Percentiles rank a stretch among this genome's conserved stretches.
These are phyloP conservation scores for Nidula niveotomentosa DNA, from an alignment of 1,284 basidiomycete genomes.

Conservation along the genomic window DNA sequence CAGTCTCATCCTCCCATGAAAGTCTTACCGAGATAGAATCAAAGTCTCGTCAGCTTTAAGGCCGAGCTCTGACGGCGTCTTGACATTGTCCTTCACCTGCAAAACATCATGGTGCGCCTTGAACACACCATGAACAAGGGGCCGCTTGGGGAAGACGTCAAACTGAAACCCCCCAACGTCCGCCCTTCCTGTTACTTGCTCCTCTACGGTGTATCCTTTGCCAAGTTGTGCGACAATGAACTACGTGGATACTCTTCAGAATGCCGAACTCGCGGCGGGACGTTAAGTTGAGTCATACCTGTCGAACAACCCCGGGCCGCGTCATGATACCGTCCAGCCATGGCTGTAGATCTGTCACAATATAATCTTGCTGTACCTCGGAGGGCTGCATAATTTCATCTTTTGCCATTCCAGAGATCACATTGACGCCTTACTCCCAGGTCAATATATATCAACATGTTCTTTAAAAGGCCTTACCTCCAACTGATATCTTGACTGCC, in stretches of 20 bases:
- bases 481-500: conserved; percentile 11
- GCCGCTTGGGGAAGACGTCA: conserved; percentile 10
- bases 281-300: conserved; percentile 3
- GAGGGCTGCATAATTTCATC: neutral
- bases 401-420: conserved; percentile 2
- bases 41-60: neutral
- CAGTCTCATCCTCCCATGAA: no score
- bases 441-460: neutral
- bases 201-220: conserved; percentile 10
- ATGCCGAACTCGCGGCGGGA: neutral
- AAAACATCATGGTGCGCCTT: neutral
- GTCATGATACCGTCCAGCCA: conserved; percentile 13
- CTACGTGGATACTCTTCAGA: neutral
- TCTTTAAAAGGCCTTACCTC: conserved; percentile 4
- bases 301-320: conserved; percentile 8
- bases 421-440: conserved; percentile 5
- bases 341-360: conserved; percentile 9
- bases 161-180: conserved; percentile 12
- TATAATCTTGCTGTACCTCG: conserved; percentile 6
- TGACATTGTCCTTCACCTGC: neutral
- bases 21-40: neutral
- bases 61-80: neutral
- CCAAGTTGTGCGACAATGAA: conserved; percentile 7
- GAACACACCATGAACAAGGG: neutral
- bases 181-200: conserved; percentile 9